phyloP scores from a whole-genome alignment of 805 yeast species.

The Hanseniaspora lindneri region DNA sequence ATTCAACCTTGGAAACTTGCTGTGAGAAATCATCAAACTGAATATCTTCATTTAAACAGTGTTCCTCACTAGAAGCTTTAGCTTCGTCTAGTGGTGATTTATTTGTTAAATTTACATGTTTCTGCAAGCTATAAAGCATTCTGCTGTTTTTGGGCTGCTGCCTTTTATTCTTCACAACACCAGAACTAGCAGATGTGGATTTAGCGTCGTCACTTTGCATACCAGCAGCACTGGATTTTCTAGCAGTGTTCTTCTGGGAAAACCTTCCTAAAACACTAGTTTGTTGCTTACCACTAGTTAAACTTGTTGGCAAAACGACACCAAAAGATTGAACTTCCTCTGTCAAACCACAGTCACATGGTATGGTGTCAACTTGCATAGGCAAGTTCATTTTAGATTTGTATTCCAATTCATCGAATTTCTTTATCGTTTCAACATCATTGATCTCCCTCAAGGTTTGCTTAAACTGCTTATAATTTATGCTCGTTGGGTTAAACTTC shows the following conservation, averaged over 20 bases:
- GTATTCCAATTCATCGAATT: conserved; percentile 30
- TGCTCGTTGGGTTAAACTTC: conserved; percentile 28
- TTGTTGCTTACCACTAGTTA: conserved; percentile 15
- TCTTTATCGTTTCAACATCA: conserved; percentile 28
- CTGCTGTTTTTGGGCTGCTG: not conserved
- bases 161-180: not conserved
- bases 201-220: not conserved
- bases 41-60: not conserved
- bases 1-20: not conserved
- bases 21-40: not conserved
- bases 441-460: conserved; percentile 22
- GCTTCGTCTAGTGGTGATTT: not conserved
- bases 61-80: not conserved
- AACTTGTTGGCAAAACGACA: conserved; percentile 26
- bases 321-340: conserved; percentile 29
- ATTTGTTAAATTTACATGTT: conserved; percentile 1
- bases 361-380: conserved; percentile 25
- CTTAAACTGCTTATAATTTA: conserved; percentile 29
- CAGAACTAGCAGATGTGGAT: not conserved
- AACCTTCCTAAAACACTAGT: conserved; percentile 5
- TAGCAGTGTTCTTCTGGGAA: conserved; percentile 2
- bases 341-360: conserved; percentile 32
- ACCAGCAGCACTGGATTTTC: not conserved
- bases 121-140: not conserved
- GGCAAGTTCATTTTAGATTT: conserved; percentile 27